phyloP scores from a whole-genome alignment of 495 filamentous ascomycete species.

The Penicillium alfredii region DNA sequence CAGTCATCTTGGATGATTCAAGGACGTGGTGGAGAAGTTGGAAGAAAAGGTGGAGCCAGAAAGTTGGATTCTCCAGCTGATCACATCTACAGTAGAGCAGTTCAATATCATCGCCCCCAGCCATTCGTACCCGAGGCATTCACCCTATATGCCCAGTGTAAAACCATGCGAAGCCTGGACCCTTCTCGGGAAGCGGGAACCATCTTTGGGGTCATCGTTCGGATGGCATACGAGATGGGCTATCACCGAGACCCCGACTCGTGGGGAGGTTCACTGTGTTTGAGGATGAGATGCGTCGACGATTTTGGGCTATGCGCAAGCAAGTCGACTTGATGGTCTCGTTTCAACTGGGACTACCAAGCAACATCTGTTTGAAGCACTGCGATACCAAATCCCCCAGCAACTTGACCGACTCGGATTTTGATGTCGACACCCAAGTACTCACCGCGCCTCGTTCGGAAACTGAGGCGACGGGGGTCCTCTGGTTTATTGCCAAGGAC shows the following conservation, averaged over 20 bases:
- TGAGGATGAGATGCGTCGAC: conserved; percentile 24
- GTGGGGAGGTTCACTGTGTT: conserved; percentile 8
- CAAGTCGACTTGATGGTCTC: conserved; percentile 24
- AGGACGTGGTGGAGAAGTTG: too few species aligned
- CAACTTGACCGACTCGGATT: conserved; percentile 25
- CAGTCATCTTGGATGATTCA: too few species aligned
- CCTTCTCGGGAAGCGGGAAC: conserved; percentile 8
- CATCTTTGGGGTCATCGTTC: conserved; percentile 15
- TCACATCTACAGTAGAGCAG: too few species aligned
- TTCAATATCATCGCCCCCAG: conserved; percentile 14
- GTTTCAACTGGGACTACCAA: conserved; percentile 27
- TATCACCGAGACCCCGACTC: conserved; percentile 20
- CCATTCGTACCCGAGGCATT: conserved; percentile 16
- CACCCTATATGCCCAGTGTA: conserved; percentile 13
- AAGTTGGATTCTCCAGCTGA: too few species aligned
- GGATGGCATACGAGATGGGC: conserved; percentile 20
- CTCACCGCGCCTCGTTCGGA: conserved; percentile 20
- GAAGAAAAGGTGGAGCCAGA: too few species aligned
- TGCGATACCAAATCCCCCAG: conserved; percentile 24
- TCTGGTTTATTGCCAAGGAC: conserved; percentile 29
- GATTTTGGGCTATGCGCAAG: conserved; percentile 15
- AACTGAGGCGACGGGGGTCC: conserved; percentile 17
- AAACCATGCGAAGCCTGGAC: conserved; percentile 14
- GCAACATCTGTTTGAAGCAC: conserved; percentile 16
- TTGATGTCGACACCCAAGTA: conserved; percentile 16